A percentile compares a stretch with the other conserved stretches of the same genome.
phyloP scores from a whole-genome alignment of 495 filamentous ascomycete species.

The Trichoderma parareesei region DNA sequence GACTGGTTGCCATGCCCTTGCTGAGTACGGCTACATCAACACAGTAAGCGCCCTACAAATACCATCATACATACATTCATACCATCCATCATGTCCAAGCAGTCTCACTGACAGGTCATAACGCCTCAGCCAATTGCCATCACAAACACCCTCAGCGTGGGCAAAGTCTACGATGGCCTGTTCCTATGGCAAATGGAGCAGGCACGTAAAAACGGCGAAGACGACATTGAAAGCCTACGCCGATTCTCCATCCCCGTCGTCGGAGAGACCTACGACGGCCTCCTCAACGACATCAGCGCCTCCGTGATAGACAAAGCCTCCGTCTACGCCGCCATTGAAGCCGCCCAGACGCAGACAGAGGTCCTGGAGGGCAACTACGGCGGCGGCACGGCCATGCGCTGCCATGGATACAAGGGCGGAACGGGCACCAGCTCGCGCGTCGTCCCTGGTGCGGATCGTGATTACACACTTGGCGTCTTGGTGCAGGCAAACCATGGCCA shows the following conservation, averaged over 20 bases:
- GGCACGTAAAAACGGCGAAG: slow-evolving; percentile 13
- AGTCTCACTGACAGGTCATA: background rate
- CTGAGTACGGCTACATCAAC: slow-evolving; percentile 22
- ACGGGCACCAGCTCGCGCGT: slow-evolving; percentile 22
- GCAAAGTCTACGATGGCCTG: slow-evolving; percentile 17
- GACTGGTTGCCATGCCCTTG: slow-evolving; percentile 19
- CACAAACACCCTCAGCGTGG: slow-evolving; percentile 21
- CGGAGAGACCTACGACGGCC: slow-evolving; percentile 22
- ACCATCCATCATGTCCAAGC: too few species aligned
- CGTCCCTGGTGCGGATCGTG: slow-evolving; percentile 14
- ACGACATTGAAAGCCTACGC: slow-evolving; percentile 14
- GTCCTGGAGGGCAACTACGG: slow-evolving; percentile 21
- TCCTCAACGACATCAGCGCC: slow-evolving; percentile 19
- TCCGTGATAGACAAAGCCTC: slow-evolving; percentile 14
- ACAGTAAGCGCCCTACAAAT: slow-evolving; percentile 13
- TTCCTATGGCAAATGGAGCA: slow-evolving; percentile 17
- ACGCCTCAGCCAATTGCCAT: slow-evolving; percentile 19
- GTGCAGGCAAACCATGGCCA: background rate
- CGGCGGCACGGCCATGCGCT: slow-evolving; percentile 22
- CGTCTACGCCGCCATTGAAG: slow-evolving; percentile 17
- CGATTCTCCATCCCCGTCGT: slow-evolving; percentile 21
- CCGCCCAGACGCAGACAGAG: slow-evolving; percentile 16
- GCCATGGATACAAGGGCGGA: slow-evolving; percentile 21
- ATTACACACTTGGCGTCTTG: slow-evolving; percentile 19
- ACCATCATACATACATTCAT: background rate